Conservation (phyloP, 352 stramenopile species). For the Globisporangium takayamanum region DNA sequence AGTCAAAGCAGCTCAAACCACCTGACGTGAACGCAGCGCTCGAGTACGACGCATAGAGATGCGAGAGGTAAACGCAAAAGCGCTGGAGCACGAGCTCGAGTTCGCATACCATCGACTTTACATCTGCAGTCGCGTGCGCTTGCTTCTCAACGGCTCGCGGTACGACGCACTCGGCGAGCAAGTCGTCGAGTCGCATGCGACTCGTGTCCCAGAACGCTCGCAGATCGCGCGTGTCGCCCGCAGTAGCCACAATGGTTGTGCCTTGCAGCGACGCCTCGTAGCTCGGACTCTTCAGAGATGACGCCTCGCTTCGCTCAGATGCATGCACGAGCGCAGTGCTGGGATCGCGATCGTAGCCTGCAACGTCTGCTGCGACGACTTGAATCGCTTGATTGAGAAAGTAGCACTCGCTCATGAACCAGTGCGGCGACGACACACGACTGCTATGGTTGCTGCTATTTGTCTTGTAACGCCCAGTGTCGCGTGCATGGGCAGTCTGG, state of each 20-base stretch:
- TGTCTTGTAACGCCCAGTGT: not conserved
- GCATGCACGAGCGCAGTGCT: no score
- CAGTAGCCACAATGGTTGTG: no score
- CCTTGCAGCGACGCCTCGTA: no score
- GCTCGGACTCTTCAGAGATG: no score
- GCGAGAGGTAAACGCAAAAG: constrained; percentile 31
- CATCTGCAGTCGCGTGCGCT: no score
- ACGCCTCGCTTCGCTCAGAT: no score
- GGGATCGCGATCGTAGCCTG: not conserved
- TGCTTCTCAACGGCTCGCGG: not conserved
- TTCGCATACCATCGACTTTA: constrained; percentile 9
- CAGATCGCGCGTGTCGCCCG: not conserved
- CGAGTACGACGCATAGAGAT: constrained; percentile 39
- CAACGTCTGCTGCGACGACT: constrained; percentile 1
- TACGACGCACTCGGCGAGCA: not conserved
- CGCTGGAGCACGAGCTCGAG: constrained; percentile 32
- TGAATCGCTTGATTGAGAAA: constrained; percentile 30
- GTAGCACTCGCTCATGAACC: constrained; percentile 40
- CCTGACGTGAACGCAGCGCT: constrained; percentile 20
- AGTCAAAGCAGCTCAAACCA: constrained; percentile 19
- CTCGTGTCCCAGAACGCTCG: not conserved
- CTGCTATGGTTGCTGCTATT: not conserved
- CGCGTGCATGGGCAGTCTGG: not conserved
- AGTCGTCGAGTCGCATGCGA: constrained; percentile 6
- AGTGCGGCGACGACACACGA: constrained; percentile 4